Conservation (phyloP, 2,329 filamentous ascomycete genomes). For the Myrmaecium sp. region DNA sequence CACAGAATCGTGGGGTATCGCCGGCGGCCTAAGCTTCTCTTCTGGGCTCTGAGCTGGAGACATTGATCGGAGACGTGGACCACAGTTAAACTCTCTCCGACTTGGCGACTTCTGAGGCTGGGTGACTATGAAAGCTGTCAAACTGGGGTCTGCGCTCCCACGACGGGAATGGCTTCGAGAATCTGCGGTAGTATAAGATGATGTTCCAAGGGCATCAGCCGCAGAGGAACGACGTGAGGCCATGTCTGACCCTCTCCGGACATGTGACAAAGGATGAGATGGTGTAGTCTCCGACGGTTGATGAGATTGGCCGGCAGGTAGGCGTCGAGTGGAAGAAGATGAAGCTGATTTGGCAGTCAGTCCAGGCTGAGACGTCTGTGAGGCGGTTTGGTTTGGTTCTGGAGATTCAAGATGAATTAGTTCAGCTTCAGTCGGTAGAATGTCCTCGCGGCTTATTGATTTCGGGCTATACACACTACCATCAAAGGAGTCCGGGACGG, state of each 20-base stretch:
- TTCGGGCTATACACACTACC: constrained; percentile 16
- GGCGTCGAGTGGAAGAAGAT: constrained; percentile 5
- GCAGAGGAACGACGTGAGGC: constrained; percentile 15
- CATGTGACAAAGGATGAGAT: no score
- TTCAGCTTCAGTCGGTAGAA: neutral
- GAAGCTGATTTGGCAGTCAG: constrained; percentile 5
- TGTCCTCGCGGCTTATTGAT: constrained; percentile 11
- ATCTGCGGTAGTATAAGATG: constrained; percentile 9
- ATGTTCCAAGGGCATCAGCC: constrained; percentile 8
- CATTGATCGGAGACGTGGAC: no score
- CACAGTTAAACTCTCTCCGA: no score
- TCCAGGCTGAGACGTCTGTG: neutral
- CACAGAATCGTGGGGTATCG: no score
- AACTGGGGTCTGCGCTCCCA: constrained; percentile 21
- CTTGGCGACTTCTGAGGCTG: no score
- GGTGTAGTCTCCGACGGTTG: constrained; percentile 6
- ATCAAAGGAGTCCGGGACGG: constrained; percentile 7
- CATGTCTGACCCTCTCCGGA: no score
- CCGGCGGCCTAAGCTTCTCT: no score
- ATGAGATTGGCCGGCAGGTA: constrained; percentile 14
- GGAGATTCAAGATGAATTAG: neutral
- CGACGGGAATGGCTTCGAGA: constrained; percentile 18
- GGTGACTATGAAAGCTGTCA: constrained; percentile 22
- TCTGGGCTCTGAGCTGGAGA: no score
- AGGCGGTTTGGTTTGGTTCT: neutral